Percentiles rank a stretch among this genome's conserved stretches.
Evolutionary conservation across 1,139 yeast species (phyloP).

Genomic region (Keqinozyma sinolaborantium): DNA sequence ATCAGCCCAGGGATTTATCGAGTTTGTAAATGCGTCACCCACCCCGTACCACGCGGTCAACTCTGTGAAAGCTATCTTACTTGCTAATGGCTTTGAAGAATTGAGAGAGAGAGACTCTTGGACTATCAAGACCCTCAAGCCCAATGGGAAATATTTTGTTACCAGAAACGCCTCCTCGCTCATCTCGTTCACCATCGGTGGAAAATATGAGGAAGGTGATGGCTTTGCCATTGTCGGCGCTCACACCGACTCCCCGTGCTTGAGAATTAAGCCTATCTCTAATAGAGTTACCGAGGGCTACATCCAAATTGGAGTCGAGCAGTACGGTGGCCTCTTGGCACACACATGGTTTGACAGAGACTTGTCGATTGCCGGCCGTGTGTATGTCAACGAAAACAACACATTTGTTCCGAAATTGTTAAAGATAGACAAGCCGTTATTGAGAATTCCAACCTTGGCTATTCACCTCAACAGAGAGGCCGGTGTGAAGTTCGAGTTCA

Average conservation of each 20-base stretch:
- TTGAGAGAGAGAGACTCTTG: conserved; percentile 74
- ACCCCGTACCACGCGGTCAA: conserved; percentile 94
- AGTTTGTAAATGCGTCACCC: conserved; percentile 81
- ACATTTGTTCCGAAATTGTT: conserved; percentile 63
- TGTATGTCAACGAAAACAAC: conserved; percentile 54
- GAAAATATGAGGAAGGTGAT: conserved; percentile 70
- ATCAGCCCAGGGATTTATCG: conserved; percentile 60
- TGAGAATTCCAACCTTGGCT: conserved; percentile 93
- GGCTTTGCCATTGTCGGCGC: conserved; percentile 91
- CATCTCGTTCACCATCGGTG: conserved; percentile 82
- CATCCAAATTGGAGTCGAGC: conserved; percentile 88
- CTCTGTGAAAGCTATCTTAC: conserved; percentile 52
- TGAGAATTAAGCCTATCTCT: conserved; percentile 88
- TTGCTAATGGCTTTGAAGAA: conserved; percentile 65
- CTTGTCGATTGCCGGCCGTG: conserved; percentile 88
- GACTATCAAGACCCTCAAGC: conserved; percentile 39
- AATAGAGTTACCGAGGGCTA: conserved; percentile 71
- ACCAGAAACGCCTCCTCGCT: conserved; percentile 87
- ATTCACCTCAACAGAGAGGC: conserved; percentile 84
- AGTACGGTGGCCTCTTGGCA: conserved; percentile 95
- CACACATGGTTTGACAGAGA: conserved; percentile 93
- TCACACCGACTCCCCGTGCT: conserved; percentile 93
- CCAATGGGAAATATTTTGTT: conserved; percentile 69
- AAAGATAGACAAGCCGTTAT: conserved; percentile 76
- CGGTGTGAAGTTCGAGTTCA: conserved; percentile 78